Percentiles rank a stretch among this genome's conserved stretches.
phyloP scores from a whole-genome alignment of 371 early-diverging fungal genomes.

The Actinomucor elegans region DNA sequence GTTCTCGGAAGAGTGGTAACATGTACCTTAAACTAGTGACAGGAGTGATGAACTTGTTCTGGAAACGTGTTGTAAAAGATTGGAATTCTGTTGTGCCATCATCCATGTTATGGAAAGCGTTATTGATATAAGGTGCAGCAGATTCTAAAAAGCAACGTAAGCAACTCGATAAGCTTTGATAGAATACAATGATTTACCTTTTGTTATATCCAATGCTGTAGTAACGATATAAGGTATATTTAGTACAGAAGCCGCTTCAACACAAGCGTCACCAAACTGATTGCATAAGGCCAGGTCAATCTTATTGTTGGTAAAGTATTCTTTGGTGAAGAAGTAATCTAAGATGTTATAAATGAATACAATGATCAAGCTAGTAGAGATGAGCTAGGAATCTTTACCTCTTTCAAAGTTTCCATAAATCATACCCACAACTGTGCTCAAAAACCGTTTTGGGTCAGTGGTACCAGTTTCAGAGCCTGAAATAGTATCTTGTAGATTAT shows the following conservation, averaged over 20 bases:
- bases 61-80: constrained; percentile 6
- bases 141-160: neutral
- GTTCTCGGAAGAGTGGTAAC: neutral
- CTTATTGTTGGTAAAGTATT: neutral
- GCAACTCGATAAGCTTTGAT: constrained; percentile 28
- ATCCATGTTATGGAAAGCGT: constrained; percentile 12
- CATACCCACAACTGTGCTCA: neutral
- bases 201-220: neutral
- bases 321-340: neutral
- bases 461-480: too few relatives aligned
- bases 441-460: neutral
- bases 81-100: constrained; percentile 12
- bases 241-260: neutral
- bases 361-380: neutral
- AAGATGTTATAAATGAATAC: too few relatives aligned
- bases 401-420: neutral
- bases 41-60: constrained; percentile 10
- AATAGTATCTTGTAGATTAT: too few relatives aligned
- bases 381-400: neutral
- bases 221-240: constrained; percentile 9
- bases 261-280: constrained; percentile 10
- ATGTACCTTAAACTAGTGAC: constrained; percentile 1
- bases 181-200: constrained; percentile 30
- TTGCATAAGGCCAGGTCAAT: constrained; percentile 10
- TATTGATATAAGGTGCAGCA: constrained; percentile 12